A percentile compares a stretch with the other conserved stretches of the same genome.
phyloP scores from a whole-genome alignment of 345 rosid genomes.

The Eucalyptus cloeziana region DNA sequence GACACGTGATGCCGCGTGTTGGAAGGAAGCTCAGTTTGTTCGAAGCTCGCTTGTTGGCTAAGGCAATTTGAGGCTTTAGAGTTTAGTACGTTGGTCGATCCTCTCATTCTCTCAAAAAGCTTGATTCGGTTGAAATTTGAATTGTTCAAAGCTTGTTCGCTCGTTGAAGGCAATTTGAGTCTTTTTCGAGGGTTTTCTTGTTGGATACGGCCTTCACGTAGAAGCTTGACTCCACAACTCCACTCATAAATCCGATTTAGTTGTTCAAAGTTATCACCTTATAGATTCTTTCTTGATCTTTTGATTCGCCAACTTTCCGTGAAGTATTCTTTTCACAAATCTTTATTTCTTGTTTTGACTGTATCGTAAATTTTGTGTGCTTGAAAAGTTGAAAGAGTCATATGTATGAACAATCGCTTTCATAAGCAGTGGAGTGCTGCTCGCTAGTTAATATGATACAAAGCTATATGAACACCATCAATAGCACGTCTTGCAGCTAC shows the following conservation, averaged over 20 bases:
- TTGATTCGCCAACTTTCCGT: neutral
- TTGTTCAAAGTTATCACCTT: neutral
- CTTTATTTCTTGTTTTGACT: neutral
- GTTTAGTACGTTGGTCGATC: neutral
- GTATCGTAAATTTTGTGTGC: neutral
- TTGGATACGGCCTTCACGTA: neutral
- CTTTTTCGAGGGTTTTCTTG: neutral
- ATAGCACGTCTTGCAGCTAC: neutral
- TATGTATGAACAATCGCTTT: neutral
- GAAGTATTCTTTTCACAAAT: neutral
- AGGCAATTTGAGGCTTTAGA: neutral
- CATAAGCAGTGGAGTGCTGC: neutral
- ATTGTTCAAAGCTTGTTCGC: neutral
- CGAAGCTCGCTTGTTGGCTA: too few relatives aligned
- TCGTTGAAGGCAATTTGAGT: neutral
- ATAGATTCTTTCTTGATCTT: neutral
- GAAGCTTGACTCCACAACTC: neutral
- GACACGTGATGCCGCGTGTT: neutral
- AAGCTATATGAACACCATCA: neutral
- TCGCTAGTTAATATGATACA: neutral
- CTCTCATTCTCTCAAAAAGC: neutral
- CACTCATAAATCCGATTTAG: fast-evolving
- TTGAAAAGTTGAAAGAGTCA: neutral
- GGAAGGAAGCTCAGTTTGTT: neutral
- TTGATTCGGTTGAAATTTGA: neutral